Evolutionary conservation across 208 protist genomes (phyloP).

Genomic region (Phytomonas francai): DNA sequence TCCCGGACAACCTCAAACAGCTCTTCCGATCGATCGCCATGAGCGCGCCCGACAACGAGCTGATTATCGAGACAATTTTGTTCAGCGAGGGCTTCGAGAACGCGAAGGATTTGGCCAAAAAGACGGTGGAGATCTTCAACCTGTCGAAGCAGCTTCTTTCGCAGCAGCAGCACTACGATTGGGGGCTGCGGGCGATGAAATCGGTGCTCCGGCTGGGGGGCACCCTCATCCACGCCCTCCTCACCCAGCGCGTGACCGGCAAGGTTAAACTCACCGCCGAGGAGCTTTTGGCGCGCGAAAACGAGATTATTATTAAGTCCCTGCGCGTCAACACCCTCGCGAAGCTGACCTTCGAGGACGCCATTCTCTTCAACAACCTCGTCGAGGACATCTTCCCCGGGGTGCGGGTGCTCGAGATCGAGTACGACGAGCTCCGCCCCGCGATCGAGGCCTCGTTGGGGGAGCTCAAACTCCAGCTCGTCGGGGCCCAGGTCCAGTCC

Average conservation of each 20-base stretch:
- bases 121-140: conserved; percentile 93
- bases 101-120: conserved; percentile 88
- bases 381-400: conserved; percentile 94
- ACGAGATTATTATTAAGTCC: conserved; percentile 94
- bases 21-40: conserved; percentile 98
- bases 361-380: conserved; percentile 91
- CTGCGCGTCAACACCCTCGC: conserved; percentile 97
- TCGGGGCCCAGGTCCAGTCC: conserved; percentile 88
- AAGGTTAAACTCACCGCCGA: conserved; percentile 45
- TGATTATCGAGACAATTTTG: conserved; percentile 97
- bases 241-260: conserved; percentile 71
- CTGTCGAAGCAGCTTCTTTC: conserved; percentile 93
- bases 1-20: conserved; percentile 98
- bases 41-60: conserved; percentile 95
- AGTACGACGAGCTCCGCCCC: conserved; percentile 88
- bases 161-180: conserved; percentile 98
- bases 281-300: conserved; percentile 82
- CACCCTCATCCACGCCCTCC: conserved; percentile 81
- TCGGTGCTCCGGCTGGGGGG: conserved; percentile 91
- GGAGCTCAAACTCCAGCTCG: conserved; percentile 86
- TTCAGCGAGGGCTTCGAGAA: conserved; percentile 96
- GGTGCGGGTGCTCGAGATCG: conserved; percentile 83
- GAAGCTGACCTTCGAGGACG: conserved; percentile 96
- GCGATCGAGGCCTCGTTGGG: conserved; percentile 86
- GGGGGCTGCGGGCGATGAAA: conserved; percentile 97